Conservation (phyloP, 1,284 basidiomycete species). For the Phellinidium pouzarii region DNA sequence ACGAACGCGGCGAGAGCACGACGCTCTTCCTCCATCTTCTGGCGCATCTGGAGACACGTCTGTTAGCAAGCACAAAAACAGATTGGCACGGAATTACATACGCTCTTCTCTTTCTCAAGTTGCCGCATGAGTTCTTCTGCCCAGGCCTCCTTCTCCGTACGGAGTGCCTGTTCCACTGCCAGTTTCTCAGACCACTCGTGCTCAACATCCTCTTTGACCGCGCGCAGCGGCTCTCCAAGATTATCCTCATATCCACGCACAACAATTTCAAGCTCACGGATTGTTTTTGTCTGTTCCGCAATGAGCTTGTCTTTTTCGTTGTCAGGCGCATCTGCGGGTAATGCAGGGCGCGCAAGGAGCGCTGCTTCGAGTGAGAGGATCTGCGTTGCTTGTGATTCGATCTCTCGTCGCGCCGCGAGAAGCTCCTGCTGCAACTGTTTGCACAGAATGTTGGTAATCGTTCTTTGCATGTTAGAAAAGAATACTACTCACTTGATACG, state of each 20-base stretch:
- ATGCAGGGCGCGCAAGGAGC: conserved; percentile 53
- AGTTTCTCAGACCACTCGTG: conserved; percentile 65
- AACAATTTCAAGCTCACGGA: conserved; percentile 66
- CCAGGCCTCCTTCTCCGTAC: conserved; percentile 67
- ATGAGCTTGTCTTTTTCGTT: conserved; percentile 67
- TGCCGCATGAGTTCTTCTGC: conserved; percentile 62
- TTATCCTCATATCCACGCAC: conserved; percentile 64
- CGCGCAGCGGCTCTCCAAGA: conserved; percentile 63
- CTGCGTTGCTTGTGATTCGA: conserved; percentile 73
- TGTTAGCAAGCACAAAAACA: neutral
- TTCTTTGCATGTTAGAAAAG: neutral
- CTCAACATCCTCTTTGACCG: conserved; percentile 76
- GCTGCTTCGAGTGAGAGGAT: conserved; percentile 75
- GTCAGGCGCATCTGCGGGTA: conserved; percentile 52
- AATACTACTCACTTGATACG: conserved; percentile 56
- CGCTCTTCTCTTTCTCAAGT: conserved; percentile 69
- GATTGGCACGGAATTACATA: conserved; percentile 24
- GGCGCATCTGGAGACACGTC: conserved; percentile 33
- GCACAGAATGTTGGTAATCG: neutral
- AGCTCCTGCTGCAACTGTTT: conserved; percentile 80
- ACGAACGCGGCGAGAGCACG: conserved; percentile 71
- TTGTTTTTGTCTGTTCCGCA: conserved; percentile 58
- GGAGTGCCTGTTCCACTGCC: conserved; percentile 48
- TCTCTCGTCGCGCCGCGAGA: conserved; percentile 62
- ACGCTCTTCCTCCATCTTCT: conserved; percentile 66